These are phyloP conservation scores for Boechera stricta DNA, from an alignment of 345 rosid genomes.

Conservation along the genomic window DNA sequence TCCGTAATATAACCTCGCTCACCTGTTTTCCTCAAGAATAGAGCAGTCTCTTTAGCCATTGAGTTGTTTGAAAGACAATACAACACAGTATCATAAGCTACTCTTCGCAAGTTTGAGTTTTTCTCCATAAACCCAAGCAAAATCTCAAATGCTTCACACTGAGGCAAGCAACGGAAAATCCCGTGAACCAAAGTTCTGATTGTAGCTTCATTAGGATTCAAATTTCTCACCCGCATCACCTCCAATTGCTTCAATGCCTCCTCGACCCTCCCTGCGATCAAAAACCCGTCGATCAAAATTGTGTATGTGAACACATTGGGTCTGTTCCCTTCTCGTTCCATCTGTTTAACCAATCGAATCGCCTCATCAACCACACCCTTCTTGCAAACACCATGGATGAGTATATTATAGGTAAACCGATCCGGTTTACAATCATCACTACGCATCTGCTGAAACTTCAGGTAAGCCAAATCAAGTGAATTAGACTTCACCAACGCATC, in stretches of 20 bases:
- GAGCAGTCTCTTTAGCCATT: conserved; percentile 80
- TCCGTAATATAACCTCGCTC: conserved; percentile 66
- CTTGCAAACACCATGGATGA: conserved; percentile 86
- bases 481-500: conserved; percentile 83
- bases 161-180: conserved; percentile 57
- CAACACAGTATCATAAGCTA: conserved; percentile 63
- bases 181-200: conserved; percentile 82
- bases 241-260: conserved; percentile 68
- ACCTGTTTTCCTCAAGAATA: conserved; percentile 53
- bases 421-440: conserved; percentile 80
- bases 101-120: conserved; percentile 55
- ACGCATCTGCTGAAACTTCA: conserved; percentile 90
- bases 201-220: conserved; percentile 80
- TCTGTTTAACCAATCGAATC: conserved; percentile 77
- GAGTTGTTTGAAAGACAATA: conserved; percentile 64
- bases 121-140: conserved; percentile 57
- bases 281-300: conserved; percentile 81
- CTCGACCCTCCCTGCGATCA: conserved; percentile 68
- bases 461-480: conserved; percentile 87
- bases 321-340: conserved; percentile 68
- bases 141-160: conserved; percentile 63
- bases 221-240: conserved; percentile 61
- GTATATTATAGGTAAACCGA: conserved; percentile 88
- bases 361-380: conserved; percentile 87
- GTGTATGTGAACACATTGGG: conserved; percentile 84